phyloP scores from a whole-genome alignment of 2,329 filamentous ascomycete genomes.

The Nigrospora oryzae region DNA sequence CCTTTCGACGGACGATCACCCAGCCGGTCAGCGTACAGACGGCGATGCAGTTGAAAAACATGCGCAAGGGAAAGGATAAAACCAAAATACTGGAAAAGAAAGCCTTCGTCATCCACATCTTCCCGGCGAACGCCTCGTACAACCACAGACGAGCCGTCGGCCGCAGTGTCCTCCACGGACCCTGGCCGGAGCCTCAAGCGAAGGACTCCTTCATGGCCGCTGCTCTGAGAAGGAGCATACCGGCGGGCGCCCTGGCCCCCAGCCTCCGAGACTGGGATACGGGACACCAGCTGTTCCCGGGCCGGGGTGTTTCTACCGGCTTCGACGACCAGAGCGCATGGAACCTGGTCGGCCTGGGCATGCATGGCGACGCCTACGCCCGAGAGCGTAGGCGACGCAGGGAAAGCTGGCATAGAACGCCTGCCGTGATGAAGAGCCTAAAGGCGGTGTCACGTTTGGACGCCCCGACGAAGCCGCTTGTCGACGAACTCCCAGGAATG shows the following conservation, averaged over 20 bases:
- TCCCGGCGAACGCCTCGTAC: constrained; percentile 16
- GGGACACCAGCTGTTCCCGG: constrained; percentile 15
- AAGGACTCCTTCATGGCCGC: constrained; percentile 17
- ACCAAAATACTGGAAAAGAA: constrained; percentile 4
- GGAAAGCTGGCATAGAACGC: neutral
- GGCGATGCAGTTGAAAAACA: neutral
- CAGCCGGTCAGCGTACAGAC: constrained; percentile 12
- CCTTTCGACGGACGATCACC: constrained; percentile 14
- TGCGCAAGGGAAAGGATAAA: neutral
- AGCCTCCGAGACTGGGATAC: constrained; percentile 22
- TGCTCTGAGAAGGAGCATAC: constrained; percentile 15
- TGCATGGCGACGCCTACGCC: neutral
- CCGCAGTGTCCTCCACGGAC: constrained; percentile 17
- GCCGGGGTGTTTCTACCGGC: constrained; percentile 8
- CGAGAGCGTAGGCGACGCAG: neutral
- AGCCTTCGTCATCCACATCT: constrained; percentile 19
- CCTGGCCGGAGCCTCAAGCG: constrained; percentile 13
- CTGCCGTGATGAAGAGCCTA: constrained; percentile 5
- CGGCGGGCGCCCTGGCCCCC: constrained; percentile 15
- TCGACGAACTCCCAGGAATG: too few relatives aligned
- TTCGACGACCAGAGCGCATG: constrained; percentile 13
- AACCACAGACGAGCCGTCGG: constrained; percentile 14
- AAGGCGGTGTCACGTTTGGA: neutral
- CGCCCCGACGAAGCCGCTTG: too few relatives aligned
- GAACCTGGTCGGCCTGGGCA: neutral